phyloP scores from a whole-genome alignment of 169 alveolate species.

The Cryptosporidium ubiquitum region DNA sequence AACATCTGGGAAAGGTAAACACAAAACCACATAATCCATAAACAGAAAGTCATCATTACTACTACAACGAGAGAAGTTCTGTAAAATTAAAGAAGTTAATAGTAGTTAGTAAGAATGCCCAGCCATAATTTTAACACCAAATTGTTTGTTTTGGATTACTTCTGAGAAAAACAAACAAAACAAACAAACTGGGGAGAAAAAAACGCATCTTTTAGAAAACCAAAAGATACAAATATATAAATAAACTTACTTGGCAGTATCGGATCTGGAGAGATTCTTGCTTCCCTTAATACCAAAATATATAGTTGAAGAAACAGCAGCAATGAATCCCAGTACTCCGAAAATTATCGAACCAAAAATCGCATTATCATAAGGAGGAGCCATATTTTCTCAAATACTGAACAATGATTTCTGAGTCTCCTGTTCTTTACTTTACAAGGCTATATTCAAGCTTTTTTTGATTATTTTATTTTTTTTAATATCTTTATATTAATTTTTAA shows the following conservation, averaged over 20 bases:
- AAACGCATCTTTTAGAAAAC: neutral
- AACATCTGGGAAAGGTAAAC: constrained; percentile 65
- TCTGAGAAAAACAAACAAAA: neutral
- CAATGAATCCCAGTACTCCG: constrained; percentile 64
- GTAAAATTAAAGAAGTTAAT: neutral
- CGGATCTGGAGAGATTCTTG: constrained; percentile 54
- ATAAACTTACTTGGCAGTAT: constrained; percentile 73
- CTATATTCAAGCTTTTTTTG: neutral
- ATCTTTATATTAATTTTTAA: neutral
- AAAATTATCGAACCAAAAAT: constrained; percentile 43
- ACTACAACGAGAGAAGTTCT: constrained; percentile 72
- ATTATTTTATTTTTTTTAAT: neutral
- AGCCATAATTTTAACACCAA: neutral
- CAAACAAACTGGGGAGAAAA: neutral
- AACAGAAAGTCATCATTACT: constrained; percentile 69
- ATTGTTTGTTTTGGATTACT: neutral
- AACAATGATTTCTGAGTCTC: neutral
- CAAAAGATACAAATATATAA: neutral
- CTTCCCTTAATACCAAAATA: constrained; percentile 71
- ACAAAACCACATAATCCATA: constrained; percentile 73
- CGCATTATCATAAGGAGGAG: constrained; percentile 72
- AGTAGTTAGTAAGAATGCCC: too few species aligned
- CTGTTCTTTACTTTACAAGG: neutral
- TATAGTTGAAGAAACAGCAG: constrained; percentile 57
- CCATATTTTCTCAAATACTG: constrained; percentile 6